A percentile compares a stretch with the other conserved stretches of the same genome.
Evolutionary conservation across 148 eudicot genomes (phyloP).

Genomic region (Arctostaphylos glauca): DNA sequence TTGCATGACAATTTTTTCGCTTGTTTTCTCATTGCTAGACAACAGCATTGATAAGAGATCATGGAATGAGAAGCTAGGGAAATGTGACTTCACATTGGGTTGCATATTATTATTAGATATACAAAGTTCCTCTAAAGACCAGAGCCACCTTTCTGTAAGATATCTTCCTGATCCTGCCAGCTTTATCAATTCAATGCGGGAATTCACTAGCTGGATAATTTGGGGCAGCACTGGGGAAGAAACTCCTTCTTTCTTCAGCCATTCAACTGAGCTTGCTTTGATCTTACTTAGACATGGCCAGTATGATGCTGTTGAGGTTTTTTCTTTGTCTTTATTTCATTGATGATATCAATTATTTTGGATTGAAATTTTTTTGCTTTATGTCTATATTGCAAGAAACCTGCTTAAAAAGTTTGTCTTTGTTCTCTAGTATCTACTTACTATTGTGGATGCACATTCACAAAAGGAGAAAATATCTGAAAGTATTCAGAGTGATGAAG

Average conservation of each 20-base stretch:
- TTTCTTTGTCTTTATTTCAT: slow-evolving; percentile 28
- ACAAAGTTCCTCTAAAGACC: slow-evolving; percentile 39
- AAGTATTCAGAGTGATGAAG: slow-evolving; percentile 68
- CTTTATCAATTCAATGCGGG: slow-evolving; percentile 46
- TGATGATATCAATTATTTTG: background rate
- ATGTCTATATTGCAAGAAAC: background rate
- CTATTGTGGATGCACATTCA: slow-evolving; percentile 59
- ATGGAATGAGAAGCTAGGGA: slow-evolving; percentile 80
- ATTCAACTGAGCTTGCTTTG: slow-evolving; percentile 68
- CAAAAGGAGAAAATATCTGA: slow-evolving; percentile 68
- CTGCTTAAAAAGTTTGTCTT: slow-evolving; percentile 18
- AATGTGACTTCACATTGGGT: slow-evolving; percentile 75
- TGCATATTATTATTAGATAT: slow-evolving; percentile 49
- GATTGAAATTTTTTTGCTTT: background rate
- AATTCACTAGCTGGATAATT: slow-evolving; percentile 81
- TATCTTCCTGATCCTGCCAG: slow-evolving; percentile 54
- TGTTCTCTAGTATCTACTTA: slow-evolving; percentile 61
- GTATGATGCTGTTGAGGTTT: slow-evolving; percentile 82
- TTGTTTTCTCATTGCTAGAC: slow-evolving; percentile 38
- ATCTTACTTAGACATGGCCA: slow-evolving; percentile 78
- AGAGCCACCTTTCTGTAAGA: slow-evolving; percentile 32
- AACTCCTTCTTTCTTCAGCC: slow-evolving; percentile 54
- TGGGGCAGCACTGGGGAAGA: slow-evolving; percentile 67
- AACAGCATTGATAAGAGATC: slow-evolving; percentile 44
- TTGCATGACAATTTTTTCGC: background rate